Conservation (phyloP, 257 asterid species). For the Gardenia jasminoides region DNA sequence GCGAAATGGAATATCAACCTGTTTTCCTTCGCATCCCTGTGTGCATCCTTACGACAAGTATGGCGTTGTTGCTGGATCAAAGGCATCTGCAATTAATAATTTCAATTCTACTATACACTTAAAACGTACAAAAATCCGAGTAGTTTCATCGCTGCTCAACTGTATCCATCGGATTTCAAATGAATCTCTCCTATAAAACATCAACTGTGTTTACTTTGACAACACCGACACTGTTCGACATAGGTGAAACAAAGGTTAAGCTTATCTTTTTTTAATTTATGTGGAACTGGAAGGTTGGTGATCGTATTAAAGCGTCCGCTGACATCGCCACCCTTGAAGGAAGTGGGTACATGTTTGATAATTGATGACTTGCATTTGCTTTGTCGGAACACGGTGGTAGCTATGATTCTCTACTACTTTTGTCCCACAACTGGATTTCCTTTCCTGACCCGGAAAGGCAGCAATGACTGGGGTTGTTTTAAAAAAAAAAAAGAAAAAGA, state of each 20-base stretch:
- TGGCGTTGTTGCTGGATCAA: too few species aligned
- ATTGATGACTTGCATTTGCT: background rate
- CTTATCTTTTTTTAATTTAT: background rate
- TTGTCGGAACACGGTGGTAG: background rate
- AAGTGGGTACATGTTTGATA: conserved; percentile 1
- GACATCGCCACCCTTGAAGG: conserved; percentile 28
- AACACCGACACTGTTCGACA: conserved; percentile 33
- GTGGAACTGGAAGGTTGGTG: conserved; percentile 7
- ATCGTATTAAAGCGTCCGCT: conserved; percentile 29
- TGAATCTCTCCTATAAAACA: too few species aligned
- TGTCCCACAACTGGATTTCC: background rate
- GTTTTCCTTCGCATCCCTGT: background rate
- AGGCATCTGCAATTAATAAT: too few species aligned
- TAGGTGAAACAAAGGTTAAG: conserved; percentile 11
- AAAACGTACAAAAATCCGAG: too few species aligned
- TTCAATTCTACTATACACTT: too few species aligned
- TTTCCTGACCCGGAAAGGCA: background rate
- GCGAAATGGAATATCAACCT: background rate
- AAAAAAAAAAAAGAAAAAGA: too few species aligned
- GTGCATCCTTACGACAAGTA: background rate
- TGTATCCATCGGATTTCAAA: too few species aligned
- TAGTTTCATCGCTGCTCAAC: too few species aligned
- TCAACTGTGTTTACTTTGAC: background rate
- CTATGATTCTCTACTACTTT: background rate
- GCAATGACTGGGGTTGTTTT: background rate